Base-by-base conservation (phyloP, 495 filamentous ascomycete genomes). In the Penicillium parvum region DNA sequence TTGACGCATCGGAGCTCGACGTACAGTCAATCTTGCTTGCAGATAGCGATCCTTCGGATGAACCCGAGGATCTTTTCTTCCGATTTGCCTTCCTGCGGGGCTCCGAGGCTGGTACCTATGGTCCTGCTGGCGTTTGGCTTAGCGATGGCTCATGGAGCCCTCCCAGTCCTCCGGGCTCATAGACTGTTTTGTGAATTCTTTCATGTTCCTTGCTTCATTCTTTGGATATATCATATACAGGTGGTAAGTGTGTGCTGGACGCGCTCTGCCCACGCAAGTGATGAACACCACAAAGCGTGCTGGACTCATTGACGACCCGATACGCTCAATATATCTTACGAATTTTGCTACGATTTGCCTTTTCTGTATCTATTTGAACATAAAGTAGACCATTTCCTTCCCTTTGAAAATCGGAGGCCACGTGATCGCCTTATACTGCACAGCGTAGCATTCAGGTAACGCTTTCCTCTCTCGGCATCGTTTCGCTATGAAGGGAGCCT, bases 61-160 rank as follows among this genome's bases (percentile, higher is more conserved):
- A 66, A 50, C 57, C 80, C 61, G 55, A 73, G 38, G 66, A 65
- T 42, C 78, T 90, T 54, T 96, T 92, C 58, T 95, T 95, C 64
- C 72, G 90, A 5, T 95, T 96, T 67, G 85, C 77, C 5, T 90
- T 82, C 58, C 79, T 94, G 73, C 67, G 72, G 37, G 87, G 88
- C 1, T 82, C 79, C 27, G 57, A 70, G 12, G 74, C 74, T 33
- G 84, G 76, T 15, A 84, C 85, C 53, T 98, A 91, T 57, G 87
- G 88, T 4, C 83, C 78, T 50, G 85, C 90, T 1, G 91, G 89
- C 1, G 77, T 78, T 14, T 92, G 92, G 88, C 67, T 74, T 25
- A 64, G 46, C 7, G 72, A 85, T 48, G 82, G 85, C 21, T 60
- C 65, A n/a, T 95, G 90, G 89, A 68, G 71, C 15, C 59, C 74